Base-by-base conservation (phyloP, 2,329 filamentous ascomycete species). In the Fusarium sp. region DNA sequence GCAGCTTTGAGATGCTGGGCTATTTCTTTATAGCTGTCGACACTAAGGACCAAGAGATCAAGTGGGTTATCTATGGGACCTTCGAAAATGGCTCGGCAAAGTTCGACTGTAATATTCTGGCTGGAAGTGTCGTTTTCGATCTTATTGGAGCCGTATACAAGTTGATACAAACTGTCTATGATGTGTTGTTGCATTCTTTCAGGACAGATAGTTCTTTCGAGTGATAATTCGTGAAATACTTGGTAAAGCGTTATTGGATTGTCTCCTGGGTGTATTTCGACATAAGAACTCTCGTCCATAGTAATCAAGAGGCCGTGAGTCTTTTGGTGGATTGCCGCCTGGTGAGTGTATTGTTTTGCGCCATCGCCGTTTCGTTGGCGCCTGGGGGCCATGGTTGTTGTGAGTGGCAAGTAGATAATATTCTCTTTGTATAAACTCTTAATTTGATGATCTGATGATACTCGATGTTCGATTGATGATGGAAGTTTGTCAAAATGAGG, bases 1-100 rank as follows among this genome's bases (percentile, higher is more conserved):
- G 64, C 53, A 1, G 72, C 72, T 12, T 57, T 49, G 15, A 67
- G 57, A 5, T 75, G 70, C 3, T 73, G 64, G 1, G 50, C 33
- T 26, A 75, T 56, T 27, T 75, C 68, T 32, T 23, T 32, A 15
- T 57, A 46, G 8, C 14, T 20, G 10, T 58, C 32, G 10, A 17
- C n/a, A 23, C 27, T 14, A 11, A 54, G 30, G 5, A 40, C 20
- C 20, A 41, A 5, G 13, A 55, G 12, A 8, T 46, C 38, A 13
- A 4, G 8, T 5, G 52, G 40, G 33, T 55, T n/a, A 12, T 17
- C 33, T 5, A 15, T 14, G 2, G 55, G 3, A n/a, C 49, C 57
- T 41, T 55, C 26, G 3, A 69, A 69, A 6, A 57, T 37, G 1
- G 15, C 5, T 4, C 18, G 37, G 4, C 62, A 67, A 14, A 69